Percentiles rank a stretch among this genome's conserved stretches.
Evolutionary conservation across 2,329 filamentous ascomycete genomes (phyloP).

Genomic region (Hyphodiscus sp.): DNA sequence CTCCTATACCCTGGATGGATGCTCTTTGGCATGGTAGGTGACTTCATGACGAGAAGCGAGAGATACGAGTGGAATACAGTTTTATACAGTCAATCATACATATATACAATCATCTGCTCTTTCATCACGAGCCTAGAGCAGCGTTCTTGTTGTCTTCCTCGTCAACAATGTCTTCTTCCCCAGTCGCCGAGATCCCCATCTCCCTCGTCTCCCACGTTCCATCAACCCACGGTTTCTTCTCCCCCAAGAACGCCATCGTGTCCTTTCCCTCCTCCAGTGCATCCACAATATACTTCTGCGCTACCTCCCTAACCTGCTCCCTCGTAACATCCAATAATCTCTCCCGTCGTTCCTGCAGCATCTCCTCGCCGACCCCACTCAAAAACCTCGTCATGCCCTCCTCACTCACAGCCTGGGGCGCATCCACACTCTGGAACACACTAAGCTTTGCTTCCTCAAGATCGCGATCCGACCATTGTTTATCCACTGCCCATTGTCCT

Average conservation of each 20-base stretch:
- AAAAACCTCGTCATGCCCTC: constrained; percentile 86
- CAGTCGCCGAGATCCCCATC: constrained; percentile 56
- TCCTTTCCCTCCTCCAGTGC: constrained; percentile 52
- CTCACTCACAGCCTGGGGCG: constrained; percentile 76
- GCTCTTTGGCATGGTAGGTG: constrained; percentile 3
- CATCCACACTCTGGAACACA: constrained; percentile 87
- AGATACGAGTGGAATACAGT: constrained; percentile 24
- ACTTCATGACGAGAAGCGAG: constrained; percentile 10
- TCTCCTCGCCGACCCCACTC: constrained; percentile 76
- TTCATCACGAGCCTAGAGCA: constrained; percentile 21
- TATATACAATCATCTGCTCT: constrained; percentile 7
- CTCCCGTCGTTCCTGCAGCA: constrained; percentile 80
- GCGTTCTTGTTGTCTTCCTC: constrained; percentile 24
- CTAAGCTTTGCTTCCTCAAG: constrained; percentile 94
- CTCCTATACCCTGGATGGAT: neutral
- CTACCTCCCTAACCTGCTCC: constrained; percentile 72
- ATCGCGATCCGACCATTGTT: constrained; percentile 74
- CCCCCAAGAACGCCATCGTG: constrained; percentile 69
- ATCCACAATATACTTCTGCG: constrained; percentile 75
- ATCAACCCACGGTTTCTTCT: constrained; percentile 75
- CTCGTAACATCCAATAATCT: constrained; percentile 79
- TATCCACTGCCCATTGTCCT: constrained; percentile 76
- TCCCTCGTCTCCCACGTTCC: constrained; percentile 68
- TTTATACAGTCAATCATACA: constrained; percentile 18
- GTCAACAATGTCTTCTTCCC: constrained; percentile 22